A percentile compares a stretch with the other conserved stretches of the same genome.
These are phyloP conservation scores for Nemophila menziesii DNA, from an alignment of 257 asterid species.

Conservation along the genomic window DNA sequence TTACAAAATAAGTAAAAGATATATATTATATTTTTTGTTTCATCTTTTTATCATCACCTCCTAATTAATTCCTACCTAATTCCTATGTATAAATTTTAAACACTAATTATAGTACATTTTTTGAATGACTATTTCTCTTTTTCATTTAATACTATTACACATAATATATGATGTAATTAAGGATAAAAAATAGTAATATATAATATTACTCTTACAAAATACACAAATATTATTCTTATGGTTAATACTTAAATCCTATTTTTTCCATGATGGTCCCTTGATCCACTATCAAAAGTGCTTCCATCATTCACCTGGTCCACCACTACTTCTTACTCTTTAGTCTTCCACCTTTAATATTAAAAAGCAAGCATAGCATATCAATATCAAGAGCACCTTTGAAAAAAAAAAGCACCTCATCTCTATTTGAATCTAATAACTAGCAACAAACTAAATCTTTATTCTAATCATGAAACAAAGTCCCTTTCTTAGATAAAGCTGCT, in stretches of 20 bases:
- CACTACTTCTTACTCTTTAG: conserved; percentile 28
- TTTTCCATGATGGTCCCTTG: conserved; percentile 35
- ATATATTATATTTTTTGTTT: too few relatives aligned
- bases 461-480: conserved; percentile 19
- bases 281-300: conserved; percentile 50
- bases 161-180: too few relatives aligned
- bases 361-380: conserved; percentile 32
- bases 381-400: conserved; percentile 31
- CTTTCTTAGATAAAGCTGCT: conserved; percentile 21
- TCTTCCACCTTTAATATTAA: conserved; percentile 41
- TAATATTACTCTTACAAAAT: too few relatives aligned
- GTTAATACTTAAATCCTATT: conserved; percentile 17
- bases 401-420: conserved; percentile 24
- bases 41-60: too few relatives aligned
- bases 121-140: too few relatives aligned
- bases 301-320: conserved; percentile 18
- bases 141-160: too few relatives aligned
- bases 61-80: too few relatives aligned
- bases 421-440: conserved; percentile 30
- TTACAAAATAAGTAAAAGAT: too few relatives aligned
- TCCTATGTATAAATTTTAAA: too few relatives aligned
- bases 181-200: too few relatives aligned
- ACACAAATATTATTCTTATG: conserved; percentile 14
- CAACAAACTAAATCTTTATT: conserved; percentile 17
- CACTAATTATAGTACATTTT: too few relatives aligned